phyloP scores from a whole-genome alignment of 306 rosid species.

The Fragaria nilgerrensis region DNA sequence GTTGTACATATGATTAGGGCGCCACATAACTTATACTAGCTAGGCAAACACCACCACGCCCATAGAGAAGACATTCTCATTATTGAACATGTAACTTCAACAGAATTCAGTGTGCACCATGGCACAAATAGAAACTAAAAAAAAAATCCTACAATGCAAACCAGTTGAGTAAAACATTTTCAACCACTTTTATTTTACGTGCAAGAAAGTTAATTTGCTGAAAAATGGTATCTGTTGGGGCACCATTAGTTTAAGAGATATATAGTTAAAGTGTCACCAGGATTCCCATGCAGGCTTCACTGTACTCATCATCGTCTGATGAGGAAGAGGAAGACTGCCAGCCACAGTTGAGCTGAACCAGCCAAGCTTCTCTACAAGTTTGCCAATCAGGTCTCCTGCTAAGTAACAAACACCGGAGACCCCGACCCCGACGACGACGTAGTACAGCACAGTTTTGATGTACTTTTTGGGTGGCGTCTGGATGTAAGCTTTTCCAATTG shows the following conservation, averaged over 20 bases:
- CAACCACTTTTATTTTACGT: neutral
- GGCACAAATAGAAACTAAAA: neutral
- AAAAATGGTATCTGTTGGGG: neutral
- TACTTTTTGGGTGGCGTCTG: slow-evolving; percentile 42
- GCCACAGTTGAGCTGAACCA: slow-evolving; percentile 41
- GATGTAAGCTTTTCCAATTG: slow-evolving; percentile 56
- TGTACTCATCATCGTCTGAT: slow-evolving; percentile 18
- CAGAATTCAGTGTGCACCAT: neutral
- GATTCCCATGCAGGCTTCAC: slow-evolving; percentile 34
- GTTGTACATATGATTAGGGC: too few relatives aligned
- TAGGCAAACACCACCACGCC: too few relatives aligned
- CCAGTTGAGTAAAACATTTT: neutral
- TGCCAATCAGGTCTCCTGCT: slow-evolving; percentile 48
- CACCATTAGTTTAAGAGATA: neutral
- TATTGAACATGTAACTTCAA: neutral
- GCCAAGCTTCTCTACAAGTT: slow-evolving; percentile 40
- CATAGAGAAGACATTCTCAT: neutral
- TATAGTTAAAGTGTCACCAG: slow-evolving; percentile 3
- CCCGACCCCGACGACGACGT: slow-evolving; percentile 41
- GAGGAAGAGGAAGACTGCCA: slow-evolving; percentile 21
- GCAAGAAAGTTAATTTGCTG: neutral
- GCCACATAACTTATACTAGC: too few relatives aligned
- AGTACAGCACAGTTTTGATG: slow-evolving; percentile 41
- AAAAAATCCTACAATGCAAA: neutral
- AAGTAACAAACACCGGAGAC: slow-evolving; percentile 57